A percentile compares a stretch with the other conserved stretches of the same genome.
Conservation (phyloP, 2,329 filamentous ascomycete genomes). For the Rutstroemia sp. region DNA sequence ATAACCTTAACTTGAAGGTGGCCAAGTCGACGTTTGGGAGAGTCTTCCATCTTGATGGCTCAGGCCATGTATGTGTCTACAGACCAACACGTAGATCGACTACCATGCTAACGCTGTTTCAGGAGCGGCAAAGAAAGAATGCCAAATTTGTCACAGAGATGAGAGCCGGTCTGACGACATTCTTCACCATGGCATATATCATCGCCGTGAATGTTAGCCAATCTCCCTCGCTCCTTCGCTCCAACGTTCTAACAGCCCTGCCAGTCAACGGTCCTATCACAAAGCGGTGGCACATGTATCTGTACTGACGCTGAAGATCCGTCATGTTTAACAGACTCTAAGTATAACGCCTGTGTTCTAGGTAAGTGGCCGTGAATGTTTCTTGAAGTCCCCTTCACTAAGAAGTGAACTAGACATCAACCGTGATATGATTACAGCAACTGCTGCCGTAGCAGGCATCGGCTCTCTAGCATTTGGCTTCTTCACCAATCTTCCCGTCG, state of each 20-base stretch:
- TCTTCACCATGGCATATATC: slow-evolving; percentile 79
- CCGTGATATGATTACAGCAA: slow-evolving; percentile 69
- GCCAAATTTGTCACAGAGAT: slow-evolving; percentile 71
- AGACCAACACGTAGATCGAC: neutral
- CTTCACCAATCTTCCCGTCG: slow-evolving; percentile 73
- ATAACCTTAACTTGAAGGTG: slow-evolving; percentile 31
- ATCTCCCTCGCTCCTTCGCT: neutral
- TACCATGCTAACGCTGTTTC: neutral
- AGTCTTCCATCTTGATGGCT: slow-evolving; percentile 59
- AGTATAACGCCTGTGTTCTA: slow-evolving; percentile 38
- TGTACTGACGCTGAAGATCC: slow-evolving; percentile 36
- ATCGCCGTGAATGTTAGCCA: slow-evolving; percentile 59
- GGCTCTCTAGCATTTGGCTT: slow-evolving; percentile 72
- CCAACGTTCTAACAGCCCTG: slow-evolving; percentile 16
- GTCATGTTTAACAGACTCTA: slow-evolving; percentile 26
- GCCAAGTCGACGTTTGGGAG: slow-evolving; percentile 44
- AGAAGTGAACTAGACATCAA: slow-evolving; percentile 3
- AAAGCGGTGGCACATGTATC: slow-evolving; percentile 70
- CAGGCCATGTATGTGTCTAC: slow-evolving; percentile 52
- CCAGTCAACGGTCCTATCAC: slow-evolving; percentile 65
- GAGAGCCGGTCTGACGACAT: slow-evolving; percentile 72
- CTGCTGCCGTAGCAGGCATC: slow-evolving; percentile 70
- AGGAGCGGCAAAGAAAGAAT: slow-evolving; percentile 61
- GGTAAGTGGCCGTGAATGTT: too few species aligned
- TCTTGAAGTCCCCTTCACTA: too few species aligned